Evolutionary conservation across 345 rosid genomes (phyloP), one percentile per base, ranked within the genome.

Genomic region (Rubroshorea leprosula): DNA sequence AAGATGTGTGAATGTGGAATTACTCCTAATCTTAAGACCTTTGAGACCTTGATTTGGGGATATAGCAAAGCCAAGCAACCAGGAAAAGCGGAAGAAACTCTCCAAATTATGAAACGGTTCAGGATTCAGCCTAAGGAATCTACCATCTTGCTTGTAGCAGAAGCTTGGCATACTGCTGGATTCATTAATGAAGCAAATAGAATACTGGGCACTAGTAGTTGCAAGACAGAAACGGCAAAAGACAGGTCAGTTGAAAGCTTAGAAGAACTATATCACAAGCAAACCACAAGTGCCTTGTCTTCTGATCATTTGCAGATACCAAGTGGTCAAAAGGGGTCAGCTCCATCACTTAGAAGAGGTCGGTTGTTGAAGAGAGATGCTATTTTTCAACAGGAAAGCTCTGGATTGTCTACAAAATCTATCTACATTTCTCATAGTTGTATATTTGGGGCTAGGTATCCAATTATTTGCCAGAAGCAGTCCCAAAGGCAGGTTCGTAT

Each of bases 81-180:
- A 27, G 8, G 31, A 8, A 27, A 27, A 27, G 31, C 31, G 8
- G 5, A 27, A 27, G 5, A 27, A 27, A 3, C 4, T 27, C 8
- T 27, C 5, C 31, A 27, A 8, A 27, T 27, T 3, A 27, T 27
- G 31, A 8, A 27, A 27, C n/a, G n/a, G 19, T 83, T 60, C 49
- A 78, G 68, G 41, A 83, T 80, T 52, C 73, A 70, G 62, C 80
- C 78, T 44, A 72, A 72, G 75, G 73, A 74, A 60, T 80, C 83
- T n/a, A 80, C 85, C 51, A 61, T 68, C 53, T 44, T 56, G 72
- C 72, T 83, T 46, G 52, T 83, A 15, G 76, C 80, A 9, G 85
- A 80, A 65, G 80, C 85, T 47, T 80, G 85, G 85, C 74, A 60
- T 61, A 74, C 76, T 22, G 68, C 72, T 2, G 85, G 89, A 66